phyloP scores from a whole-genome alignment of 306 rosid species.

The Vigna mungo region DNA sequence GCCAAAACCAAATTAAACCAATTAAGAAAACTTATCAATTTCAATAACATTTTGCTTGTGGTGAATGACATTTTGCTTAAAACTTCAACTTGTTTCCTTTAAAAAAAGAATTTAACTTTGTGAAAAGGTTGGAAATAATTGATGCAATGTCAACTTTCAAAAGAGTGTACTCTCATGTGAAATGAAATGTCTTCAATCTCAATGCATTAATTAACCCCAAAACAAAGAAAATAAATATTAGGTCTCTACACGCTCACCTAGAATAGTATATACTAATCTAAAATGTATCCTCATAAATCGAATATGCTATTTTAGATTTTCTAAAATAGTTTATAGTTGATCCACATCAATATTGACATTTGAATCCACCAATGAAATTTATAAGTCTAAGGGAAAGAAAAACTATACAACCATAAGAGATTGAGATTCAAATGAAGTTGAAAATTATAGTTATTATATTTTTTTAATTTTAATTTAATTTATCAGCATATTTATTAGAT shows the following conservation, averaged over 20 bases:
- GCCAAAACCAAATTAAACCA: slow-evolving; percentile 19
- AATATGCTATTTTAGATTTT: too few species aligned
- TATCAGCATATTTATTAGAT: too few species aligned
- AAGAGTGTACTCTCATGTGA: slow-evolving; percentile 40
- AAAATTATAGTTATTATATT: too few species aligned
- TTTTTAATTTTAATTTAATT: too few species aligned
- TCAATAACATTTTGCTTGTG: slow-evolving; percentile 17
- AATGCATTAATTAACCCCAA: slow-evolving; percentile 32
- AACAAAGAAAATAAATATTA: background rate
- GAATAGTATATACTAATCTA: background rate
- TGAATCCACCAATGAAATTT: too few species aligned
- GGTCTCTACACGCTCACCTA: background rate
- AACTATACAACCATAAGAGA: too few species aligned
- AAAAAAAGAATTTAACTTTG: background rate
- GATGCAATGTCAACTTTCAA: slow-evolving; percentile 35
- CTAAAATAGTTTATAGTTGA: too few species aligned
- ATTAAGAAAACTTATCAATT: slow-evolving; percentile 16
- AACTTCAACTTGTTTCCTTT: background rate
- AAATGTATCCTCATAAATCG: too few species aligned
- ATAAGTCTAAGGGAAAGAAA: too few species aligned
- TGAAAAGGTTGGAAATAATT: slow-evolving; percentile 32
- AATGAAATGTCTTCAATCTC: slow-evolving; percentile 42
- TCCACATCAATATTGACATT: too few species aligned
- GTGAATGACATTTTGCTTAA: slow-evolving; percentile 36
- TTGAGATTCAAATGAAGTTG: too few species aligned